These are phyloP conservation scores for Microsporum audouinii DNA, from an alignment of 2,329 filamentous ascomycete species.

Conservation along the genomic window DNA sequence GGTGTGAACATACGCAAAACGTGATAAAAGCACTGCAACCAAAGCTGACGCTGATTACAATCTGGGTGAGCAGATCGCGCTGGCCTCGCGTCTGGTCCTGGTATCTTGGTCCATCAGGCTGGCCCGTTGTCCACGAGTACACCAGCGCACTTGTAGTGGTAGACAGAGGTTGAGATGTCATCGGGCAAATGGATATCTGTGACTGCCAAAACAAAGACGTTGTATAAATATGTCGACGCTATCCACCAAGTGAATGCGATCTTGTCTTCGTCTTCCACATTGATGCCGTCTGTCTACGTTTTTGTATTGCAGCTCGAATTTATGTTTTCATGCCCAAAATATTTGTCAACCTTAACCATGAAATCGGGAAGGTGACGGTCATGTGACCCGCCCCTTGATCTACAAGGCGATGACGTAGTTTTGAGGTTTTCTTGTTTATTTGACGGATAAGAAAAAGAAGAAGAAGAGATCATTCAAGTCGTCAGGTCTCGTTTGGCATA, in stretches of 20 bases:
- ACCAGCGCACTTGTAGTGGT: slow-evolving; percentile 14
- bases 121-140: slow-evolving; percentile 4
- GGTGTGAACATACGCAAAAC: slow-evolving; percentile 32
- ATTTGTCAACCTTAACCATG: not conserved
- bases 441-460: no score
- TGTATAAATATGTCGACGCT: not conserved
- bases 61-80: slow-evolving; percentile 35
- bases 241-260: not conserved
- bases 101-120: slow-evolving; percentile 19
- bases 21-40: slow-evolving; percentile 35
- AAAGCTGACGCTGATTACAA: slow-evolving; percentile 33
- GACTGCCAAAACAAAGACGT: not conserved
- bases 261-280: not conserved
- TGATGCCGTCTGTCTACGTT: not conserved
- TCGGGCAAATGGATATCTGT: not conserved
- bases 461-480: not conserved
- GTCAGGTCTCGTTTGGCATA: not conserved
- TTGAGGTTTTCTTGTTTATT: not conserved
- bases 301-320: not conserved
- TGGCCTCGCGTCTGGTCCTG: slow-evolving; percentile 24
- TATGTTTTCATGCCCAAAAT: not conserved
- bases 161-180: slow-evolving; percentile 9
- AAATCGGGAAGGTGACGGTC: not conserved
- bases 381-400: not conserved
- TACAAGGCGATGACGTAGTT: not conserved